A percentile compares a stretch with the other conserved stretches of the same genome.
These are phyloP conservation scores for Aspergillus nanangensis DNA, from an alignment of 495 filamentous ascomycete species.

Conservation along the genomic window DNA sequence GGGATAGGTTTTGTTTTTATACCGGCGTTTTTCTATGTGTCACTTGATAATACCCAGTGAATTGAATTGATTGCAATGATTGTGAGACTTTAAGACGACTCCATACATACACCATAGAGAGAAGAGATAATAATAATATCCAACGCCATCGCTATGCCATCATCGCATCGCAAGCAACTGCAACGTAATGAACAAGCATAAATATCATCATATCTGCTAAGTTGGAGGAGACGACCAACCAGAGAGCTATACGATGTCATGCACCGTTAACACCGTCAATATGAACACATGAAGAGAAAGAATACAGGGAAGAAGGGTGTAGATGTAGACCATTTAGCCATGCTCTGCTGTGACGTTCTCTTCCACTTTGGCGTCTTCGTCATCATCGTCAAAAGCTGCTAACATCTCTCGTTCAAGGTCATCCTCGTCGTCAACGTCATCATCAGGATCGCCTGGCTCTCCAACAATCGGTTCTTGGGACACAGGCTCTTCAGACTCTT, in stretches of 20 bases:
- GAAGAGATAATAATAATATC: background rate
- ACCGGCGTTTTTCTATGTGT: too few relatives aligned
- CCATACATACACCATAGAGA: too few relatives aligned
- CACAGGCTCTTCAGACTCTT: background rate
- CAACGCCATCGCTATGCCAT: slow-evolving; percentile 42
- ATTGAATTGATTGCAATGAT: too few relatives aligned
- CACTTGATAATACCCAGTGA: too few relatives aligned
- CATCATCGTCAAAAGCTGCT: slow-evolving; percentile 61
- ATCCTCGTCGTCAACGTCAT: slow-evolving; percentile 47
- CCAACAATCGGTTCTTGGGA: background rate
- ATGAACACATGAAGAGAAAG: background rate
- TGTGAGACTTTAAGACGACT: too few relatives aligned
- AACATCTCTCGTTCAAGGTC: slow-evolving; percentile 64
- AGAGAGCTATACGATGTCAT: background rate
- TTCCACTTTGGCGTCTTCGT: slow-evolving; percentile 33
- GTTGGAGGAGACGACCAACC: background rate
- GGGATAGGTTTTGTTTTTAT: too few relatives aligned
- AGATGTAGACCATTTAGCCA: slow-evolving; percentile 10
- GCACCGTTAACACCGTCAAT: background rate
- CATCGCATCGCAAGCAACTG: slow-evolving; percentile 24
- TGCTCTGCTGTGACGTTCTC: slow-evolving; percentile 25
- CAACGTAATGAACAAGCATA: slow-evolving; percentile 11
- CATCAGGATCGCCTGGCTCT: slow-evolving; percentile 18
- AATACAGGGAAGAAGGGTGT: background rate
- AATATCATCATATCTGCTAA: background rate